Evolutionary conservation across 2,329 filamentous ascomycete species (phyloP).

Genomic region (Davidsoniella australis): DNA sequence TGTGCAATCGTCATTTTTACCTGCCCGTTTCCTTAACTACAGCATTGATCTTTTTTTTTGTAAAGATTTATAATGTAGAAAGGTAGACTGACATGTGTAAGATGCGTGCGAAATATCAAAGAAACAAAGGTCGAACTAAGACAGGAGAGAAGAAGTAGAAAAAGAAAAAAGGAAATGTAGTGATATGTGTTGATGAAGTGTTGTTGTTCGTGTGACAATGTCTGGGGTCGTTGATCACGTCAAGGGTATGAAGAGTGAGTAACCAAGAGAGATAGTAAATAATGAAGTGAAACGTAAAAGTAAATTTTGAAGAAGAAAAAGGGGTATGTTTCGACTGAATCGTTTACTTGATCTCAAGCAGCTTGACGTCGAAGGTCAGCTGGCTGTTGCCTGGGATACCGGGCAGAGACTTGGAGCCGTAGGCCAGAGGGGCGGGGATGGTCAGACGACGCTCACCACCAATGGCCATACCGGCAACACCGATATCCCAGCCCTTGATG

Average conservation of each 20-base stretch:
- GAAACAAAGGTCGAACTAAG: slow-evolving; percentile 1
- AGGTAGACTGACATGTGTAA: neutral
- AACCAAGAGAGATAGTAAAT: neutral
- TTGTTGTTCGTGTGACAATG: neutral
- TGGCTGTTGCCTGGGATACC: slow-evolving; percentile 86
- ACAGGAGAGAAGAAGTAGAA: neutral
- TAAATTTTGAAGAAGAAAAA: neutral
- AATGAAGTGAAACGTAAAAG: neutral
- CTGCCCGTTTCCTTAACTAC: too few species aligned
- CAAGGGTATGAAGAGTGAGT: slow-evolving; percentile 1
- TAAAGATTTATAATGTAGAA: neutral
- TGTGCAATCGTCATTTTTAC: neutral
- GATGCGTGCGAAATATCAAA: neutral
- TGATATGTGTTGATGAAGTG: neutral
- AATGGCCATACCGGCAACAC: slow-evolving; percentile 77
- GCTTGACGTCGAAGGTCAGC: slow-evolving; percentile 80
- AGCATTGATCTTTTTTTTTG: neutral
- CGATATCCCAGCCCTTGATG: slow-evolving; percentile 98
- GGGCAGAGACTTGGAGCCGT: slow-evolving; percentile 67
- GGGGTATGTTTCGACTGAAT: neutral
- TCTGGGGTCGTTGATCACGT: slow-evolving; percentile 7
- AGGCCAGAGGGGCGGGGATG: slow-evolving; percentile 74
- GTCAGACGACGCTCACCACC: slow-evolving; percentile 87
- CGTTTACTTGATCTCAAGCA: slow-evolving; percentile 63
- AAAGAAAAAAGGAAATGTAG: neutral